A percentile compares a stretch with the other conserved stretches of the same genome.
Evolutionary conservation across 2,329 filamentous ascomycete species (phyloP).

Genomic region (Diplodia scrobiculata): DNA sequence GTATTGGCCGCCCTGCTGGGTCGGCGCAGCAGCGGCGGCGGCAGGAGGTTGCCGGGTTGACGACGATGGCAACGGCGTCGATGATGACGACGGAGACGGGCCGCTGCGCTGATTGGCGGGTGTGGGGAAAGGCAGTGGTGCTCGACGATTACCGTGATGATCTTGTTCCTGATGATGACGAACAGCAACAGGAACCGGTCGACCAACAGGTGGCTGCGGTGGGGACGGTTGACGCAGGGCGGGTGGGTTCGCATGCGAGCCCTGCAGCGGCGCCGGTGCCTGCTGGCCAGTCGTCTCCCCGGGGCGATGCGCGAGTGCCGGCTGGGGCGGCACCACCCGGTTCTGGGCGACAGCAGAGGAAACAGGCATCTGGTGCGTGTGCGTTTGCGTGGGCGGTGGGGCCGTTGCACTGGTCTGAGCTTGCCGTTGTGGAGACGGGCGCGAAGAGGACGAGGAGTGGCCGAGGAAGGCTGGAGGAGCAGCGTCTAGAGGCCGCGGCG

Average conservation of each 20-base stretch:
- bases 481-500: background rate
- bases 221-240: conserved; percentile 16
- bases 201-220: background rate
- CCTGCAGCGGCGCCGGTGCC: background rate
- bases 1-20: conserved; percentile 30
- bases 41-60: background rate
- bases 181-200: background rate
- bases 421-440: conserved; percentile 14
- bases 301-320: background rate
- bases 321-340: conserved; percentile 2
- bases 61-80: background rate
- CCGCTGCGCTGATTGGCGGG: background rate
- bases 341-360: background rate
- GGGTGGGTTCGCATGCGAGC: conserved; percentile 1
- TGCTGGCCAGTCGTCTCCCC: conserved; percentile 2
- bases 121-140: background rate
- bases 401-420: conserved; percentile 7
- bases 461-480: background rate
- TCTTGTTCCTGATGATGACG: background rate
- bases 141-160: background rate
- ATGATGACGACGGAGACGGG: background rate
- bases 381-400: background rate
- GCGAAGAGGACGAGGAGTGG: background rate
- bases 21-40: conserved; percentile 16
- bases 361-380: background rate